A percentile compares a stretch with the other conserved stretches of the same genome.
Conservation (phyloP, 2,329 filamentous ascomycete genomes). For the Plectosphaerella plurivora region DNA sequence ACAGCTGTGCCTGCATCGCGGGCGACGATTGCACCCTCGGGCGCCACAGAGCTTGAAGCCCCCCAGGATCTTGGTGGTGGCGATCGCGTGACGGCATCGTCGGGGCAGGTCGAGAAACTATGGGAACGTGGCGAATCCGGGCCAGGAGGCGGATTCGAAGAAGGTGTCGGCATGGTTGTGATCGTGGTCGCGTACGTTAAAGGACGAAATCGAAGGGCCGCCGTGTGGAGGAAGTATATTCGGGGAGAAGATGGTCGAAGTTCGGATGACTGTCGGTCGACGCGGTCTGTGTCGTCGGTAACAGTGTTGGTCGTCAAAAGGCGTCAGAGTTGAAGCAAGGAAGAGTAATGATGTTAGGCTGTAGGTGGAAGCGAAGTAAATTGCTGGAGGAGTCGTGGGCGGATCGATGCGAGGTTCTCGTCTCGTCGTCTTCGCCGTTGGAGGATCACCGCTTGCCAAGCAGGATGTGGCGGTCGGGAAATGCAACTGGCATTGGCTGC, state of each 20-base stretch:
- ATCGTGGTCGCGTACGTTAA: background rate
- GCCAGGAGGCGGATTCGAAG: slow-evolving; percentile 33
- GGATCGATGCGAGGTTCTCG: background rate
- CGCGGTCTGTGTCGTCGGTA: no score
- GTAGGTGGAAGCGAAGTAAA: no score
- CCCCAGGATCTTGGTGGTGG: slow-evolving; percentile 11
- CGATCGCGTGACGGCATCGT: slow-evolving; percentile 24
- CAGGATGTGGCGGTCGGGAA: slow-evolving; percentile 2
- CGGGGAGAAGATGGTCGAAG: no score
- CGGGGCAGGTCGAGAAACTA: slow-evolving; percentile 38
- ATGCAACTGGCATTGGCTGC: slow-evolving; percentile 3
- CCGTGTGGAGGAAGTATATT: no score
- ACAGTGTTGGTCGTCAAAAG: no score
- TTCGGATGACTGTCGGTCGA: no score
- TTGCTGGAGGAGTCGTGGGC: no score
- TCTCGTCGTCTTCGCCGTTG: background rate
- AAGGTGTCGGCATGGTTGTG: slow-evolving; percentile 40
- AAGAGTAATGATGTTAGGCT: no score
- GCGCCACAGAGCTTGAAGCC: background rate
- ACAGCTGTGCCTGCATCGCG: no score
- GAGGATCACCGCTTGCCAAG: slow-evolving; percentile 3
- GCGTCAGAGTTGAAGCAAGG: no score
- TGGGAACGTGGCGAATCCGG: slow-evolving; percentile 30
- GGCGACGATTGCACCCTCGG: no score
- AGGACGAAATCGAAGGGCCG: no score